Conservation (phyloP, 2,329 filamentous ascomycete species). For the Furcasterigmium sp. region DNA sequence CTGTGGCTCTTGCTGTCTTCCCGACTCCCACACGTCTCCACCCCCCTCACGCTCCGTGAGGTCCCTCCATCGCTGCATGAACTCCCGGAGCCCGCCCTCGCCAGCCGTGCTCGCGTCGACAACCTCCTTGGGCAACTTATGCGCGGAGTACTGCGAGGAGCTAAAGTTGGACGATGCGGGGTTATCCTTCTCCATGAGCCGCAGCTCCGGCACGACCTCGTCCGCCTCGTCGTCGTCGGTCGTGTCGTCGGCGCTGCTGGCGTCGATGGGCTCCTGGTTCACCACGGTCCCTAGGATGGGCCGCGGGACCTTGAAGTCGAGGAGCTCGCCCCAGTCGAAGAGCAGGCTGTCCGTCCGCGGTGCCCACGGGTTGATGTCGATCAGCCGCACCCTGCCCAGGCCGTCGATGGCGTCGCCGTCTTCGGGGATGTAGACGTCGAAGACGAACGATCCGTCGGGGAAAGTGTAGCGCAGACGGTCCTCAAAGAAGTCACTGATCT, state of each 20-base stretch:
- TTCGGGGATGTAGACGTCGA: conserved; percentile 88
- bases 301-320: conserved; percentile 61
- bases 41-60: conserved; percentile 36
- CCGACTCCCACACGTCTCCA: conserved; percentile 31
- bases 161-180: conserved; percentile 84
- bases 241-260: conserved; percentile 26
- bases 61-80: conserved; percentile 70
- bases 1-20: background rate
- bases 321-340: conserved; percentile 84
- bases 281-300: conserved; percentile 46
- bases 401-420: conserved; percentile 47
- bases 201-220: conserved; percentile 61
- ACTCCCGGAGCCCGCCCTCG: conserved; percentile 74
- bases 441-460: conserved; percentile 76
- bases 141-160: conserved; percentile 84
- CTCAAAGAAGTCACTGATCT: conserved; percentile 73
- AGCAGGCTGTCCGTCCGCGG: conserved; percentile 80
- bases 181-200: conserved; percentile 77
- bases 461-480: conserved; percentile 70
- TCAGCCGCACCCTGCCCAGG: conserved; percentile 72
- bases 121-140: conserved; percentile 91
- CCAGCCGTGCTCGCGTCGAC: conserved; percentile 66
- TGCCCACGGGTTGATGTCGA: conserved; percentile 96
- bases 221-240: conserved; percentile 31
- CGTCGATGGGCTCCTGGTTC: conserved; percentile 26